phyloP scores from a whole-genome alignment of 1,139 yeast species.

The Candida sp. region DNA sequence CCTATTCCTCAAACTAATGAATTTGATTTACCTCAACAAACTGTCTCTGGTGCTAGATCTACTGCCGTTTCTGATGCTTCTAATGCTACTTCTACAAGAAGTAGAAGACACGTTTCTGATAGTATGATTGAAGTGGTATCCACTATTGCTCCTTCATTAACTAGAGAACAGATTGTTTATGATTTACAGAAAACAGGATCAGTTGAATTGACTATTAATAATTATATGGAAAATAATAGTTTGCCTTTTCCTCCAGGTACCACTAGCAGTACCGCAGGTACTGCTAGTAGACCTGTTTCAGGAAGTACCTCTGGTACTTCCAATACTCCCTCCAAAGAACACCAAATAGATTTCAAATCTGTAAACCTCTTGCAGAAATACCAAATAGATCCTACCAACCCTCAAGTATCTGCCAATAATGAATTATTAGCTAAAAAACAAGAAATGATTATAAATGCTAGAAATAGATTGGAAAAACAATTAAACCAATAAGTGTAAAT shows the following conservation, averaged over 20 bases:
- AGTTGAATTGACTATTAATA: constrained; percentile 76
- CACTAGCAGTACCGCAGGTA: constrained; percentile 9
- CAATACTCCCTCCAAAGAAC: constrained; percentile 3
- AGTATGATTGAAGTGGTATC: constrained; percentile 87
- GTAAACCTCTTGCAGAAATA: constrained; percentile 38
- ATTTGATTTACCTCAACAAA: constrained; percentile 11
- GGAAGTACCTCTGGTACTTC: constrained; percentile 10
- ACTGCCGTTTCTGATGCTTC: constrained; percentile 4
- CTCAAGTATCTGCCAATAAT: constrained; percentile 15
- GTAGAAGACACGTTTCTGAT: constrained; percentile 61
- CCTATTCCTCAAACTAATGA: constrained; percentile 45
- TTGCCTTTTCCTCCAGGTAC: constrained; percentile 67
- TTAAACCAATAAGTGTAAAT: constrained; percentile 16
- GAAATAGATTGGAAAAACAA: constrained; percentile 38
- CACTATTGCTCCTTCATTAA: constrained; percentile 72
- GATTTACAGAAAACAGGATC: constrained; percentile 71
- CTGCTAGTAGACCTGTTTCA: background rate
- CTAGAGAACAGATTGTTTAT: constrained; percentile 65
- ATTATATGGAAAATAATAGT: constrained; percentile 58
- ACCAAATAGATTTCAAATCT: constrained; percentile 5
- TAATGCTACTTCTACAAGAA: constrained; percentile 8
- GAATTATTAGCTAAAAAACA: constrained; percentile 29
- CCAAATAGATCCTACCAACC: constrained; percentile 20
- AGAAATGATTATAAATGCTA: constrained; percentile 43
- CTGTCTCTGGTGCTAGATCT: constrained; percentile 5